Evolutionary conservation across 1,139 yeast genomes (phyloP).

Genomic region (Pichia sp.): DNA sequence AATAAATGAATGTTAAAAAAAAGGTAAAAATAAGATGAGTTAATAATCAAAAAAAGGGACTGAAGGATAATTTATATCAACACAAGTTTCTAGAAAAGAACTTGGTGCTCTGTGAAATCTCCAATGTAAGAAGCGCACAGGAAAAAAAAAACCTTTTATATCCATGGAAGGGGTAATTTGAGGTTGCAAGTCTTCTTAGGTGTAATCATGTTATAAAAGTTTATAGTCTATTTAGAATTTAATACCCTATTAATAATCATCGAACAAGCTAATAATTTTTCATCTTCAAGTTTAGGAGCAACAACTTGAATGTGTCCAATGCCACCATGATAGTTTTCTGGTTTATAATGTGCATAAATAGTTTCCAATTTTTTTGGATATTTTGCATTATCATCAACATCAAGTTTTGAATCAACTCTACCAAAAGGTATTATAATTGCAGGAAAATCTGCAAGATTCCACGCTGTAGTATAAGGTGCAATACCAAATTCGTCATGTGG

Average conservation of each 20-base stretch:
- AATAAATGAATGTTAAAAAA: too few relatives aligned
- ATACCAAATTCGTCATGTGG: conserved; percentile 34
- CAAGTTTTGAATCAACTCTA: conserved; percentile 39
- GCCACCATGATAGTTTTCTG: conserved; percentile 2
- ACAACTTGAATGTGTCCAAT: conserved; percentile 3
- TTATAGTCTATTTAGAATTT: background rate
- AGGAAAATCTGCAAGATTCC: conserved; percentile 58
- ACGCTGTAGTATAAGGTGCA: conserved; percentile 57
- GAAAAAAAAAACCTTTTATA: too few relatives aligned
- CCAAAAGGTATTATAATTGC: conserved; percentile 56
- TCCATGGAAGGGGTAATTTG: too few relatives aligned
- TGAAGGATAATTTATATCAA: too few relatives aligned
- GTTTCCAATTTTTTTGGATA: conserved; percentile 12
- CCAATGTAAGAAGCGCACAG: too few relatives aligned
- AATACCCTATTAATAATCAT: background rate
- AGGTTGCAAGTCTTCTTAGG: too few relatives aligned
- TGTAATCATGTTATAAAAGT: too few relatives aligned
- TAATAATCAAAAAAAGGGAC: too few relatives aligned
- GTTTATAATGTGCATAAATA: conserved; percentile 4
- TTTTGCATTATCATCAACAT: conserved; percentile 17
- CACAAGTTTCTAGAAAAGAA: too few relatives aligned
- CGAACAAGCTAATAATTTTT: conserved; percentile 3
- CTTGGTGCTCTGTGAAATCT: too few relatives aligned
- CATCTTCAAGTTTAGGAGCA: conserved; percentile 10
- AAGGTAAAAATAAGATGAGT: too few relatives aligned